phyloP scores from a whole-genome alignment of 2,329 filamentous ascomycete species.

The Claviceps digitariae region DNA sequence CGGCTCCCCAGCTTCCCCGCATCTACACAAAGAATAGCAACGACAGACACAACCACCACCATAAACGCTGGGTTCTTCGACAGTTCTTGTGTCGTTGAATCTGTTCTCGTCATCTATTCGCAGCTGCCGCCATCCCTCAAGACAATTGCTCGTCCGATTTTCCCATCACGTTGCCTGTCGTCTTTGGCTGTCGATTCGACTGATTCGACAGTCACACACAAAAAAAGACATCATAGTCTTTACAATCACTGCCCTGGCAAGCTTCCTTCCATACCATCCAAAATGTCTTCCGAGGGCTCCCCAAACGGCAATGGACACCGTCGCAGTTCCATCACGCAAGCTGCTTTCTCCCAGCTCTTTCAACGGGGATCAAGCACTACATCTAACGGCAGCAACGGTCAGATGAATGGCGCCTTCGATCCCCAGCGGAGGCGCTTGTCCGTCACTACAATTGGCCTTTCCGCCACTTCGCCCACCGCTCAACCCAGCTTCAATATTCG shows the following conservation, averaged over 20 bases:
- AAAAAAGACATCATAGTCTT: not conserved
- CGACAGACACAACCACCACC: not conserved
- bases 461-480: conserved; percentile 52
- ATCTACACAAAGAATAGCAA: not conserved
- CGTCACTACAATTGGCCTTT: conserved; percentile 60
- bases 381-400: conserved; percentile 24
- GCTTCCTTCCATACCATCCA: conserved; percentile 3
- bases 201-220: conserved; percentile 5
- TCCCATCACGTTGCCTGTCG: not conserved
- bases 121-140: not conserved
- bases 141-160: not conserved
- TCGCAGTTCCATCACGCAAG: conserved; percentile 43
- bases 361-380: conserved; percentile 38
- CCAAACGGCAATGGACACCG: conserved; percentile 29
- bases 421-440: conserved; percentile 57
- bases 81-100: not conserved
- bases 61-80: too few species aligned
- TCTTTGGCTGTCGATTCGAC: not conserved
- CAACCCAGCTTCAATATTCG: conserved; percentile 38
- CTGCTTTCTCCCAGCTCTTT: conserved; percentile 45
- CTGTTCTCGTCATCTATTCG: not conserved
- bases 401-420: conserved; percentile 32
- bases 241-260: not conserved
- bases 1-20: too few species aligned
- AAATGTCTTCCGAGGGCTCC: conserved; percentile 22